Evolutionary conservation across 2,329 filamentous ascomycete genomes (phyloP).

Genomic region (Fusarium liriodendri): DNA sequence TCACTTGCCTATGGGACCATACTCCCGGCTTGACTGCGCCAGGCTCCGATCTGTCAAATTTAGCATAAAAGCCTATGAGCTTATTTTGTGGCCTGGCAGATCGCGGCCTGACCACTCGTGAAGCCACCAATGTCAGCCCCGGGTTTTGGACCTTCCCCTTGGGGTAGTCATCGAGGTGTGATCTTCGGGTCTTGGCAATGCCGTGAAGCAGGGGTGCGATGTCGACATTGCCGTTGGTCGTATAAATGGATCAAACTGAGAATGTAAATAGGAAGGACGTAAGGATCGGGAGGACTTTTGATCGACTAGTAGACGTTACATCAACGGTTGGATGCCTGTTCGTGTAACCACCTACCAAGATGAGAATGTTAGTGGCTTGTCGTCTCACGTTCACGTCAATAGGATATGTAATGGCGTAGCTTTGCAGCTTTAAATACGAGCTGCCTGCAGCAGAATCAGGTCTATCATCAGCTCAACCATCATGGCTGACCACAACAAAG

Average conservation of each 20-base stretch:
- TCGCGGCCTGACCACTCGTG: conserved; percentile 7
- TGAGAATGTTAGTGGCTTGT: not conserved
- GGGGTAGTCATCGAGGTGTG: conserved; percentile 9
- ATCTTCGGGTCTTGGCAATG: conserved; percentile 23
- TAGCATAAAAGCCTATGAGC: conserved; percentile 28
- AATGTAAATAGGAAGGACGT: conserved; percentile 10
- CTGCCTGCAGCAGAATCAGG: not conserved
- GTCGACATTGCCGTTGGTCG: conserved; percentile 19
- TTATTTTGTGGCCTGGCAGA: conserved; percentile 26
- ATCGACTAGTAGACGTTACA: not conserved
- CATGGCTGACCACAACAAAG: conserved; percentile 30
- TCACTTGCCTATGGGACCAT: not conserved
- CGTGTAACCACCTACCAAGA: not conserved
- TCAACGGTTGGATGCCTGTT: conserved; percentile 6
- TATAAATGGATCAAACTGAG: not conserved
- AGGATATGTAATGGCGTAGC: conserved; percentile 8
- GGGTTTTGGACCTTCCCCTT: conserved; percentile 27
- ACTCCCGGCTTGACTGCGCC: not conserved
- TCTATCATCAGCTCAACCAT: not conserved
- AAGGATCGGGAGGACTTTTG: conserved; percentile 1
- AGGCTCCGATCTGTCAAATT: not conserved
- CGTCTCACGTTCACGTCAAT: conserved; percentile 8
- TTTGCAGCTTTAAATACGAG: not conserved
- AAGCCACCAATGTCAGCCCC: not conserved
- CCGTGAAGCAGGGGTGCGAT: conserved; percentile 17